Conservation (phyloP, 768 basidiomycete species). For the Leccinum subtestaceum region DNA sequence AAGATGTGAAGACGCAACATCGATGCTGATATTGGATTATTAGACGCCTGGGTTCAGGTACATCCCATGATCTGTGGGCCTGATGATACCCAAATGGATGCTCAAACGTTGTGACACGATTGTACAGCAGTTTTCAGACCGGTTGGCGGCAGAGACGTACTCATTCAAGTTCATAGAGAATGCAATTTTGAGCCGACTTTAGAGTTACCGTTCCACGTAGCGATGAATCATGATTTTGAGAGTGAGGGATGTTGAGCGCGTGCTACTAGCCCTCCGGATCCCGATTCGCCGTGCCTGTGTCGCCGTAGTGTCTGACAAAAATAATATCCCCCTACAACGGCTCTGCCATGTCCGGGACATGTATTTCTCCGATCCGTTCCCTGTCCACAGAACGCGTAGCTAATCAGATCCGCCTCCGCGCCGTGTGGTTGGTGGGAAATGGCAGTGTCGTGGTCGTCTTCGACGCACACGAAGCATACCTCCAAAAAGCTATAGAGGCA, state of each 20-base stretch:
- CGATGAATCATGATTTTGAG: neutral
- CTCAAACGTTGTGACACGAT: neutral
- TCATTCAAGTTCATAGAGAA: neutral
- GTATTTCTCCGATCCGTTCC: neutral
- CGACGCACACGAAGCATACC: neutral
- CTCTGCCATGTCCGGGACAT: neutral
- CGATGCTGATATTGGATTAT: neutral
- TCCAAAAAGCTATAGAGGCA: neutral
- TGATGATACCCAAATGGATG: neutral
- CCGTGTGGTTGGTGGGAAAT: neutral
- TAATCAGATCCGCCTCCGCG: neutral
- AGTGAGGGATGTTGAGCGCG: neutral
- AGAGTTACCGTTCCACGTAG: neutral
- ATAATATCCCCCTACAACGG: neutral
- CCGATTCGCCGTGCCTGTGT: neutral
- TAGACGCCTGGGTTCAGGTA: conserved; percentile 23
- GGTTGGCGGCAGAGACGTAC: neutral
- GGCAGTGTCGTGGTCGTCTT: neutral
- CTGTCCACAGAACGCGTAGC: neutral
- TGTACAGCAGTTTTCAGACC: neutral
- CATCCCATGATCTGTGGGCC: conserved; percentile 11
- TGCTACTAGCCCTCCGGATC: neutral
- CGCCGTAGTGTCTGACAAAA: neutral
- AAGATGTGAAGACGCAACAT: too few relatives aligned
- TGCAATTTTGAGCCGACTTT: neutral